A percentile compares a stretch with the other conserved stretches of the same genome.
Evolutionary conservation across 2,329 filamentous ascomycete species (phyloP).

Genomic region (Diaporthe sp.): DNA sequence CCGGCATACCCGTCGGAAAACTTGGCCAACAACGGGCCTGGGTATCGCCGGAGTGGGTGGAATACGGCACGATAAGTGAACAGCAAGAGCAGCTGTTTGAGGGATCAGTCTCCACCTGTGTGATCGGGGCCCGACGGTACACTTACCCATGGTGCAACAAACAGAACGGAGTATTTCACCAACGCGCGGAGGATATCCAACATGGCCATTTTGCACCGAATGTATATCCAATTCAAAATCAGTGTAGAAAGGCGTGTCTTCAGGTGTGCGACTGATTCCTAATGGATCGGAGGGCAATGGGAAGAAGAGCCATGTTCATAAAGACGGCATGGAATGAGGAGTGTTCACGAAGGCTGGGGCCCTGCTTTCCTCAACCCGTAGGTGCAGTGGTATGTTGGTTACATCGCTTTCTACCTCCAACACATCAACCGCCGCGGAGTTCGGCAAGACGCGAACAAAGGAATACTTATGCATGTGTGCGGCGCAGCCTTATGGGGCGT

Average conservation of each 20-base stretch:
- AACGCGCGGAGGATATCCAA: not conserved
- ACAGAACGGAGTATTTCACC: not conserved
- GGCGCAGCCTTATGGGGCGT: no score
- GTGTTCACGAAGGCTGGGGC: not conserved
- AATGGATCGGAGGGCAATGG: not conserved
- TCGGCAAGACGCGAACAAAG: no score
- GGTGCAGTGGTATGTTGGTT: no score
- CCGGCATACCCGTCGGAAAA: slow-evolving; percentile 10
- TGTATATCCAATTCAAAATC: not conserved
- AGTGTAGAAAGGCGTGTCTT: not conserved
- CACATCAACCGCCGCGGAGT: no score
- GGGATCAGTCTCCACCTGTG: not conserved
- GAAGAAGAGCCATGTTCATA: not conserved
- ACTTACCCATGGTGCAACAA: not conserved
- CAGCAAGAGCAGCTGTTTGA: not conserved
- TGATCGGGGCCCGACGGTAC: not conserved
- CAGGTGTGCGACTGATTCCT: not conserved
- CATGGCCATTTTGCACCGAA: not conserved
- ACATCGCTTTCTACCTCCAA: no score
- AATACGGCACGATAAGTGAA: not conserved
- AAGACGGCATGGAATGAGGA: not conserved
- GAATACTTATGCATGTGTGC: no score
- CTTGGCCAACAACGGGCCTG: slow-evolving; percentile 10
- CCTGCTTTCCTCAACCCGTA: no score
- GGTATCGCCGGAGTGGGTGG: not conserved